Base-by-base conservation (phyloP, 148 eudicot genomes). In the Diospyros lotus region DNA sequence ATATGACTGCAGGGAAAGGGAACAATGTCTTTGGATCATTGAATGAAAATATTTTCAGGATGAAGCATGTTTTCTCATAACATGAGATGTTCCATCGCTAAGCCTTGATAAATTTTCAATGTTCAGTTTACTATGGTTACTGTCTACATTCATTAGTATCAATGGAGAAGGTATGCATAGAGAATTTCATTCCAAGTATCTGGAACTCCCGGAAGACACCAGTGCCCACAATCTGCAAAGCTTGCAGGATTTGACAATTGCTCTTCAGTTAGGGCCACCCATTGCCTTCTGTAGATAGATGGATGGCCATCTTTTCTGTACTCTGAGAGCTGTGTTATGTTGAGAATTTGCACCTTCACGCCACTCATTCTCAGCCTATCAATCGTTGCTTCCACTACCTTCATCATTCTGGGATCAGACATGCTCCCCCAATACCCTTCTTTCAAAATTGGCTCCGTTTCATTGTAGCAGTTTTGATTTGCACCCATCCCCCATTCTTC, bases 281-380 rank as follows among this genome's bases (percentile, higher is more conserved):
- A 78, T 5, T 64, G 71, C 54, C 12, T 71, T 41, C 63, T 69
- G 66, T 81, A 77, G 9, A 81, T 68, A 13, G 83, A 73, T 56
- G 86, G 86, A 55, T 83, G 83, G 1, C 58, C 86, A 46, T 83
- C 86, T 77, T 74, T 79, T 66, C 86, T 64, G 52, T 80, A 74
- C 41, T 76, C 81, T 4, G 86, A 80, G 43, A 80, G 60, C 28
- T 80, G 83, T 17, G 86, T 80, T 80, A 83, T 80, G n/a, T 78
- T 78, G 7, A 83, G 61, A 50, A 74, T 73, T 14, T 71, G 67
- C 18, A 80, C 72, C 53, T 75, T 71, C 10, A 76, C 40, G 1
- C 82, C 82, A 56, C 63, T 66, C 1, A 68, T 64, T 58, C 59
- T 72, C 69, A 85, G 56, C 18, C 72, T 72, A 2, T 74, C 55